Percentiles rank a stretch among this genome's conserved stretches.
Conservation (phyloP, 1,284 basidiomycete species). For the Pyrrhoderma lamaoense region DNA sequence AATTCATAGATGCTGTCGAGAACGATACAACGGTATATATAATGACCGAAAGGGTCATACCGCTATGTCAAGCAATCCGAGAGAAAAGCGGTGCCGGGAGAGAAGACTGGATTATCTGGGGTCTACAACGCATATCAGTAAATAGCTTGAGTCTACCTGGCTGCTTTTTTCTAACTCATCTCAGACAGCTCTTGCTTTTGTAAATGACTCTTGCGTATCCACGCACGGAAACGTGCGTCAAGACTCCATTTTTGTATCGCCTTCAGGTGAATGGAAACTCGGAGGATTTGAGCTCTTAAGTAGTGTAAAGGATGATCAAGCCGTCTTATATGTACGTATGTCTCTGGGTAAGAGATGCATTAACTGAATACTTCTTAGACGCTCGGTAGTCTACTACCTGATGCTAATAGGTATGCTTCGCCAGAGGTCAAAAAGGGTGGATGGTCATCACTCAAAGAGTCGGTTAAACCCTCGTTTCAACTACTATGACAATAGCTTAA, state of each 20-base stretch:
- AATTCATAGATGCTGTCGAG: conserved; percentile 90
- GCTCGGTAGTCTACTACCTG: conserved; percentile 62
- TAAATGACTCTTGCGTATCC: conserved; percentile 81
- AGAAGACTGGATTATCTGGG: conserved; percentile 93
- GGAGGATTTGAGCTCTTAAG: conserved; percentile 92
- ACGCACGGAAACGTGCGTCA: conserved; percentile 84
- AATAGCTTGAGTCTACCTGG: conserved; percentile 27
- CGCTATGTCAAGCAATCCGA: conserved; percentile 60
- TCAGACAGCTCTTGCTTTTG: conserved; percentile 84
- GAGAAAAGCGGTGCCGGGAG: conserved; percentile 55
- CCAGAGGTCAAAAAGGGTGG: conserved; percentile 92
- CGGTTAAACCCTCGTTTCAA: conserved; percentile 23
- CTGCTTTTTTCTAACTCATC: conserved; percentile 10
- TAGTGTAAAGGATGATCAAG: conserved; percentile 66
- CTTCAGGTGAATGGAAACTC: conserved; percentile 93
- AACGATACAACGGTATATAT: conserved; percentile 85
- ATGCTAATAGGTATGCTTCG: conserved; percentile 49
- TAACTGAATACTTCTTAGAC: conserved; percentile 42
- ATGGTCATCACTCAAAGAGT: conserved; percentile 83
- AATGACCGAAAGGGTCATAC: conserved; percentile 88
- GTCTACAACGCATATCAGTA: conserved; percentile 84
- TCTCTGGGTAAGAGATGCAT: conserved; percentile 11
- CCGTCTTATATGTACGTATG: conserved; percentile 69
- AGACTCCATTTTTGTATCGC: conserved; percentile 81
- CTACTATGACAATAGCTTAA: conserved; percentile 1